Percentiles rank a stretch among this genome's conserved stretches.
These are phyloP conservation scores for Coccomyxa sp. DNA, from an alignment of 139 green algal species.

Conservation along the genomic window DNA sequence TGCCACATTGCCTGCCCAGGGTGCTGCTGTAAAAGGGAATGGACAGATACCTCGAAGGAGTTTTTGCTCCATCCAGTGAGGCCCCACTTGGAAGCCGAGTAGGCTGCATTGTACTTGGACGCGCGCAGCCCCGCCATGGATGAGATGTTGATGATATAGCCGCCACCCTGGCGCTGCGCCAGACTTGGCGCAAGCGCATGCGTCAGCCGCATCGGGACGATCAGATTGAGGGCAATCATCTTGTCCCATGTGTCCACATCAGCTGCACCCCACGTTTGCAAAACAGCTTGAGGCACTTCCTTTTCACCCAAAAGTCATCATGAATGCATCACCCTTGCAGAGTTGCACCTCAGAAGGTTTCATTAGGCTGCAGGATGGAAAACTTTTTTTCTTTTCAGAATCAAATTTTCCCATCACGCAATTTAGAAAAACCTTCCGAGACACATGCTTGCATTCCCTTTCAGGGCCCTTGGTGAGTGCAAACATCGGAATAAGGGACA, in stretches of 20 bases:
- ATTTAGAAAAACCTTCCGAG: not conserved
- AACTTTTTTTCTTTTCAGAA: too few relatives aligned
- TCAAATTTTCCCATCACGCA: not conserved
- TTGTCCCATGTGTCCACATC: not conserved
- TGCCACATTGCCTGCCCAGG: too few relatives aligned
- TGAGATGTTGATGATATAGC: not conserved
- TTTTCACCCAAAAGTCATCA: too few relatives aligned
- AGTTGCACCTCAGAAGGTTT: too few relatives aligned
- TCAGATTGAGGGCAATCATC: not conserved
- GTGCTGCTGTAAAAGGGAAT: too few relatives aligned
- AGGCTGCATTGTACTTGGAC: not conserved
- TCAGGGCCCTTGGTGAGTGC: not conserved
- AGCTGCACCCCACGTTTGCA: not conserved
- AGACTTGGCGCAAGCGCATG: not conserved
- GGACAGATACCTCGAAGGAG: not conserved
- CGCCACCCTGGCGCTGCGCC: not conserved
- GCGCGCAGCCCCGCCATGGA: not conserved
- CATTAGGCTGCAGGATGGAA: not conserved
- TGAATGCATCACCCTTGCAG: too few relatives aligned
- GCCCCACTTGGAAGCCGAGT: not conserved
- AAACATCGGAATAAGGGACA: not conserved
- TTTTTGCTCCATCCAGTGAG: not conserved
- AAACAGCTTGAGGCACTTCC: too few relatives aligned
- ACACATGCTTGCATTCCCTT: not conserved
- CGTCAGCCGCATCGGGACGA: not conserved